Evolutionary conservation across 257 asterid genomes (phyloP).

Genomic region (Perilla frutescens): DNA sequence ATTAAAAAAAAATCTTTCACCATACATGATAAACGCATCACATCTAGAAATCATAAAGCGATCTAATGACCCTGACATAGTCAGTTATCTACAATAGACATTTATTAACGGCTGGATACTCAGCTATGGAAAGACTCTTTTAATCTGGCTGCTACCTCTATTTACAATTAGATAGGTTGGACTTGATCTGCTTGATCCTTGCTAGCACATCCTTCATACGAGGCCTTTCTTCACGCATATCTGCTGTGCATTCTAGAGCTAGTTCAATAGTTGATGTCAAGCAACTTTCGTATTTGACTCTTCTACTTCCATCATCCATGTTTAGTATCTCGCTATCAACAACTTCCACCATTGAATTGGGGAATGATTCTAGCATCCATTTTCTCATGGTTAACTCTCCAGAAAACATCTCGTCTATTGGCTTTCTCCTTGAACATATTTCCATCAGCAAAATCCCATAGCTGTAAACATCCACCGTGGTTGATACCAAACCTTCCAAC

Average conservation of each 20-base stretch:
- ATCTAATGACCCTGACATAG: too few species aligned
- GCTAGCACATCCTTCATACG: neutral
- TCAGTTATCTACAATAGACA: too few species aligned
- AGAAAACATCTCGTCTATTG: slow-evolving; percentile 18
- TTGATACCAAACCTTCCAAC: slow-evolving; percentile 10
- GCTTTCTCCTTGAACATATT: neutral
- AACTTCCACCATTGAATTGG: neutral
- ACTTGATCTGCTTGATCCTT: neutral
- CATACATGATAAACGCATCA: too few species aligned
- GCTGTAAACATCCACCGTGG: slow-evolving; percentile 25
- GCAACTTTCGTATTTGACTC: neutral
- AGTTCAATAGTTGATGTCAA: neutral
- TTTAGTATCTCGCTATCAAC: slow-evolving; percentile 7
- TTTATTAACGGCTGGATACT: too few species aligned
- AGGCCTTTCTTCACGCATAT: neutral
- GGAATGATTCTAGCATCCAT: slow-evolving; percentile 15
- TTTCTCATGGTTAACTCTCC: slow-evolving; percentile 21
- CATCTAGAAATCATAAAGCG: too few species aligned
- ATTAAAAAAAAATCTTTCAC: too few species aligned
- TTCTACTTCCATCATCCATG: neutral
- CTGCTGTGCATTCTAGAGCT: neutral
- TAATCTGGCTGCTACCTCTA: too few species aligned
- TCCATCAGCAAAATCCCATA: slow-evolving; percentile 21
- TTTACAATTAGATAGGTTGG: neutral
- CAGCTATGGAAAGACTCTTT: too few species aligned